Base-by-base conservation (phyloP, 2,329 filamentous ascomycete genomes). In the Ceratocystis colombiana region DNA sequence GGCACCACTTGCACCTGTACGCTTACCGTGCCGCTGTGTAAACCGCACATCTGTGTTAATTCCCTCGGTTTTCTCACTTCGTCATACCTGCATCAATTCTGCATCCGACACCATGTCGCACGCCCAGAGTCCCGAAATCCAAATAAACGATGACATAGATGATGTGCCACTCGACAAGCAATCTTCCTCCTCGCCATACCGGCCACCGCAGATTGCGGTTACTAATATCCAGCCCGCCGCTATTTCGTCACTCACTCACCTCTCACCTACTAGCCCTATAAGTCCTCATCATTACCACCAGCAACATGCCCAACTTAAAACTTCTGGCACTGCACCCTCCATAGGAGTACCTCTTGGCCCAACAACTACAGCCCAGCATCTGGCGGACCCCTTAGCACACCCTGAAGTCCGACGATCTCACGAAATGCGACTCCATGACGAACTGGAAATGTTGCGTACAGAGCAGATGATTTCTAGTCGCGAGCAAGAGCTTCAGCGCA, bases 361-460 rank as follows among this genome's bases (percentile, higher is more conserved):
- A 17, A 64, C 59, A 22, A 62, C 57, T 37, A 65, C 66, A 17
- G 53, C 61, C 5, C 63, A 61, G 44, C 12, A 59, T 59, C 17
- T 59, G 2, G 57, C 66, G 15, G 64, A 65, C 22, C 44, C 59
- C 22, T 41, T 62, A 15, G 57, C 25, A 4, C 37, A 64, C 7
- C 37, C 53, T 12, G 66, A 68, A 64, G 63, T 44, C 22, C 64
- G 64, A 3, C 61, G 67, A 46, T 66, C 64, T 0, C 61, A 68
- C 22, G 67, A 68, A 20, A 68, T 61, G 67, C 75, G 79, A 2
- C 71, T 81, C 17, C 76, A 77, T 61, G 79, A 82, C 65, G 78
- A 81, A 62, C 75, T 82, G 17, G 79, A 81, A 66, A 73, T 82
- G 4, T 73, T 81, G 25, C 78, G 79, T 2, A 75, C 77, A 59